phyloP scores from a whole-genome alignment of 345 rosid species.

The Gossypium anomalum region DNA sequence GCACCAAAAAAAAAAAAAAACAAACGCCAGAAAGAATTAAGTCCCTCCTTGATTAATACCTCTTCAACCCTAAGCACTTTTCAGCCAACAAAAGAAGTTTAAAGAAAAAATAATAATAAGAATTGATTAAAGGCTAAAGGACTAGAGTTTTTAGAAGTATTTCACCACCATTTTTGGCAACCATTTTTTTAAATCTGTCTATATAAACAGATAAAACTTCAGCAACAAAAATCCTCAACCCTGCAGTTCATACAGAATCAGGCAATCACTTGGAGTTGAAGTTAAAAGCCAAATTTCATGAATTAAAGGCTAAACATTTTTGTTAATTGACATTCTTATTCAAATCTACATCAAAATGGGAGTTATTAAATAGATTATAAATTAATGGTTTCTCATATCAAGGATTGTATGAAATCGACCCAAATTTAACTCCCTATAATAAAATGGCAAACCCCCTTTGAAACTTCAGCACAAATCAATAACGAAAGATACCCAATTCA shows the following conservation, averaged over 20 bases:
- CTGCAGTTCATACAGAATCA: not conserved
- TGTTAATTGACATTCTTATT: not conserved
- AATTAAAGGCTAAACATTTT: not conserved
- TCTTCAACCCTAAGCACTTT: not conserved
- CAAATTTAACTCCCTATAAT: too few relatives aligned
- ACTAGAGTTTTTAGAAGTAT: not conserved
- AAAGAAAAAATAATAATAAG: not conserved
- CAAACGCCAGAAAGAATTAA: not conserved
- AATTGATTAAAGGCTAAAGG: not conserved
- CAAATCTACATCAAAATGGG: not conserved
- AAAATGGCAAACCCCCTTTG: not conserved
- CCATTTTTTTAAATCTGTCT: not conserved
- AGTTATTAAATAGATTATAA: not conserved
- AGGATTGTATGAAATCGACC: not conserved
- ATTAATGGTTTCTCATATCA: not conserved
- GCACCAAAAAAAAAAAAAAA: not conserved
- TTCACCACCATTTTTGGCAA: not conserved
- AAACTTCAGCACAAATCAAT: not conserved
- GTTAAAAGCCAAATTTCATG: not conserved
- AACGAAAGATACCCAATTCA: not conserved
- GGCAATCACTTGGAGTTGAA: not conserved
- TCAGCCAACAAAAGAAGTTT: not conserved
- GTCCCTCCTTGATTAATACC: not conserved
- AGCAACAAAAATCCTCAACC: not conserved
- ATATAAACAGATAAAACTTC: not conserved